A percentile compares a stretch with the other conserved stretches of the same genome.
Conservation (phyloP, 805 yeast species). For the Candida tammaniensis region DNA sequence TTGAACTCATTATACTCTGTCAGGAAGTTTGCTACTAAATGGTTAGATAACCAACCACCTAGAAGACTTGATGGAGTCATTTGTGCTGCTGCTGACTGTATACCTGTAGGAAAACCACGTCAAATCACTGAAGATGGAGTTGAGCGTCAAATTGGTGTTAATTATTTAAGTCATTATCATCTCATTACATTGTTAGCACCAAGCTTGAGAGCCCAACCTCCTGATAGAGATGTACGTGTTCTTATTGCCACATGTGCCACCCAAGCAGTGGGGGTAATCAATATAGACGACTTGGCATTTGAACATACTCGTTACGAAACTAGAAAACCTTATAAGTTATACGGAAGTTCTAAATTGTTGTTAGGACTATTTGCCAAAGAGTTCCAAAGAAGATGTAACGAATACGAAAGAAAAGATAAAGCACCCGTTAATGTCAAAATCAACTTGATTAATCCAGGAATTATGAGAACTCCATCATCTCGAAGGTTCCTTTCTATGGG, state of each 20-base stretch:
- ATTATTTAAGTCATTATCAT: slow-evolving; percentile 80
- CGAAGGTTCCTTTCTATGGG: slow-evolving; percentile 80
- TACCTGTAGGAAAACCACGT: slow-evolving; percentile 69
- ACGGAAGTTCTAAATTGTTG: slow-evolving; percentile 79
- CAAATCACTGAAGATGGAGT: slow-evolving; percentile 75
- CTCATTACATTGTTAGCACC: slow-evolving; percentile 79
- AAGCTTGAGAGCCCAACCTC: slow-evolving; percentile 81
- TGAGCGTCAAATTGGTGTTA: slow-evolving; percentile 80
- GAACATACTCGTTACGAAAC: slow-evolving; percentile 55
- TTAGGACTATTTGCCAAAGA: slow-evolving; percentile 75
- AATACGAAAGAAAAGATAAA: slow-evolving; percentile 65
- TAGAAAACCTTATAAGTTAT: slow-evolving; percentile 66
- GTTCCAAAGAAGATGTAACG: slow-evolving; percentile 63
- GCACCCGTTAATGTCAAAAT: slow-evolving; percentile 68
- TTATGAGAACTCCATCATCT: slow-evolving; percentile 84
- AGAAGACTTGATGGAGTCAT: slow-evolving; percentile 87
- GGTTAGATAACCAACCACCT: slow-evolving; percentile 91
- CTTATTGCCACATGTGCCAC: slow-evolving; percentile 75
- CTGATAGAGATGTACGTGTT: slow-evolving; percentile 90
- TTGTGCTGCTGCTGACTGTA: slow-evolving; percentile 80
- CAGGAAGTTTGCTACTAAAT: slow-evolving; percentile 86
- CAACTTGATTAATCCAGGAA: slow-evolving; percentile 84
- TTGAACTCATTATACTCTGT: slow-evolving; percentile 69
- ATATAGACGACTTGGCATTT: slow-evolving; percentile 65
- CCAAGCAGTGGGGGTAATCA: slow-evolving; percentile 69